Evolutionary conservation across 257 asterid species (phyloP), one percentile per base, ranked within the genome.

Genomic region (Plectranthus barbatus): DNA sequence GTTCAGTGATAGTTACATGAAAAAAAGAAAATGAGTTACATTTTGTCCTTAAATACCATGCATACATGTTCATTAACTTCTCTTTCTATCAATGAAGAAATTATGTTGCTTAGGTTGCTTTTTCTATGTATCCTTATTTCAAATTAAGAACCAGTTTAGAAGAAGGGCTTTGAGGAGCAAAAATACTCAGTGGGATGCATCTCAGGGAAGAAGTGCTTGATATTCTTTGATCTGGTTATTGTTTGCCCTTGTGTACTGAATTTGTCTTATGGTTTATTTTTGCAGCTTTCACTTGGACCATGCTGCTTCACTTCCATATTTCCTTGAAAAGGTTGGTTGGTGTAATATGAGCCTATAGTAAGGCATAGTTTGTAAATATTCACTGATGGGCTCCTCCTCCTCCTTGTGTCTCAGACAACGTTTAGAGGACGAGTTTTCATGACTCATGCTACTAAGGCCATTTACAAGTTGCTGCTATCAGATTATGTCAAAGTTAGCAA

Each of bases 251-350:
- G 29, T 26, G 31, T 36, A 11, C 73, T 67, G 20, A 41, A 53
- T 9, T 40, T 37, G 24, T 34, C 60, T 67, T 67, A 15, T 69
- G 60, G 46, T 52, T 68, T 62, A 44, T 23, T 29, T 56, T 45
- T 75, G 80, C 88, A 93, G 99, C 80, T 93, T 90, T 84, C 99
- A 93, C 86, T 83, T 93, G 86, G 99, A 93, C 78, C 99, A 93
- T 87, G 96, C 99, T 62, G 99, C 97, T 69, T 93, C 97, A 19
- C 97, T 93, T 77, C 97, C 97, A 39, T 93, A 90, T 83, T 93
- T 93, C 56, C 80, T 93, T 67, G 95, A 93, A 79, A 87, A 90
- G 97, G 97, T 93, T 63, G 57, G 76, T 62, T 74, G 53, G 29
- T 55, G 55, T 17, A 23, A 56, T 53, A 64, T 53, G 68, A 50